A percentile compares a stretch with the other conserved stretches of the same genome.
phyloP scores from a whole-genome alignment of 208 protist species.

The Naegleria fowleri region DNA sequence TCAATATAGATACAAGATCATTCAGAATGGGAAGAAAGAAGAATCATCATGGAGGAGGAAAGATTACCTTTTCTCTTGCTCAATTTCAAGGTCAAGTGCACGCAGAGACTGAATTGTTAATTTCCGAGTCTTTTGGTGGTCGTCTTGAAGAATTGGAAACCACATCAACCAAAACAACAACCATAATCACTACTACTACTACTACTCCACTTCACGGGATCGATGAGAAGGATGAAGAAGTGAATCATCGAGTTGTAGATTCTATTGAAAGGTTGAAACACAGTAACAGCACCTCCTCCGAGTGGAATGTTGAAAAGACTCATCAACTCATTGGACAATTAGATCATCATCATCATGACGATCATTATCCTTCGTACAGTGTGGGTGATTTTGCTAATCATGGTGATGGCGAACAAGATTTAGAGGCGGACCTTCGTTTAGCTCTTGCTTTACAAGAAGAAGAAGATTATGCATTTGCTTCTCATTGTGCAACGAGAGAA shows the following conservation, averaged over 20 bases:
- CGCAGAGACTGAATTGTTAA: not conserved
- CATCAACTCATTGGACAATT: not conserved
- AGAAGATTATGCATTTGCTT: not conserved
- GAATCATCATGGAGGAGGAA: not conserved
- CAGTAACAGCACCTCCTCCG: no score
- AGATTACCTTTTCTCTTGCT: not conserved
- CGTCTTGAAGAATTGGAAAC: no score
- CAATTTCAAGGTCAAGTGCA: not conserved
- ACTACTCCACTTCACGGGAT: no score
- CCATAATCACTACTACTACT: no score
- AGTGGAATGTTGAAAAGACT: not conserved
- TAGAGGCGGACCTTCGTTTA: not conserved
- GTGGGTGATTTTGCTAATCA: not conserved
- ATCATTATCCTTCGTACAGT: no score
- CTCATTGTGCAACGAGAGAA: not conserved
- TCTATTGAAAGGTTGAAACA: no score
- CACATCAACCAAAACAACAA: no score
- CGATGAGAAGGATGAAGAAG: no score
- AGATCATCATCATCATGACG: no score
- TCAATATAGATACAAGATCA: no score
- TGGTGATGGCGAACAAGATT: not conserved
- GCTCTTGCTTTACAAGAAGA: not conserved
- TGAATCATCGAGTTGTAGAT: no score
- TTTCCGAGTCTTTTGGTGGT: not conserved
- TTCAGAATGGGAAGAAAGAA: not conserved